Conservation (phyloP, 768 basidiomycete genomes). For the Auricularia sp. region DNA sequence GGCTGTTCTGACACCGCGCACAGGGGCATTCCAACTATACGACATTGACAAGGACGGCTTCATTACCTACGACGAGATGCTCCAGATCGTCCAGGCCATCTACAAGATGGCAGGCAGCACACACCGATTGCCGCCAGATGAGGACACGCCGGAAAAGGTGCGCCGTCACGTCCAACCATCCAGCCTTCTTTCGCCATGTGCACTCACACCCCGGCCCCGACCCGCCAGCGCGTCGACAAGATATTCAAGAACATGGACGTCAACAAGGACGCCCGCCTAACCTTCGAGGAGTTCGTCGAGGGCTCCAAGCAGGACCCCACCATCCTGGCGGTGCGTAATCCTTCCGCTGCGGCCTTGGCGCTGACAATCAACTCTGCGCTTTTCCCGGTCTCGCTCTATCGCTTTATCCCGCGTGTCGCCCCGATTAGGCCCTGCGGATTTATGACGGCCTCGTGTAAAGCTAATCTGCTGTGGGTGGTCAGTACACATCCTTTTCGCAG, state of each 20-base stretch:
- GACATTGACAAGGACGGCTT: constrained; percentile 97
- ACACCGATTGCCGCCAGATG: constrained; percentile 96
- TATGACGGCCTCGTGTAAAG: constrained; percentile 1
- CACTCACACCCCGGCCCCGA: neutral
- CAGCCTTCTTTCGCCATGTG: neutral
- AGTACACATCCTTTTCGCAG: neutral
- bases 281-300: constrained; percentile 96
- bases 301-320: constrained; percentile 98
- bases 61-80: constrained; percentile 99
- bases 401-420: neutral
- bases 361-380: constrained; percentile 9
- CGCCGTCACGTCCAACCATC: constrained; percentile 5
- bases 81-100: constrained; percentile 93
- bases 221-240: constrained; percentile 84
- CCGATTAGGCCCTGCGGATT: neutral
- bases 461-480: neutral
- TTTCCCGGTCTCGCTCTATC: neutral
- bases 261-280: constrained; percentile 86
- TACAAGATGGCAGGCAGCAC: constrained; percentile 99
- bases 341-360: neutral
- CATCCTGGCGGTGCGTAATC: constrained; percentile 75
- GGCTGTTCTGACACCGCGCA: constrained; percentile 10
- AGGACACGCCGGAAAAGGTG: constrained; percentile 99
- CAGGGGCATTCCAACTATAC: constrained; percentile 99
- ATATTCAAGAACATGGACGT: constrained; percentile 97